Base-by-base conservation (phyloP, 495 filamentous ascomycete species). In the Hypomontagnella submonticulosa region DNA sequence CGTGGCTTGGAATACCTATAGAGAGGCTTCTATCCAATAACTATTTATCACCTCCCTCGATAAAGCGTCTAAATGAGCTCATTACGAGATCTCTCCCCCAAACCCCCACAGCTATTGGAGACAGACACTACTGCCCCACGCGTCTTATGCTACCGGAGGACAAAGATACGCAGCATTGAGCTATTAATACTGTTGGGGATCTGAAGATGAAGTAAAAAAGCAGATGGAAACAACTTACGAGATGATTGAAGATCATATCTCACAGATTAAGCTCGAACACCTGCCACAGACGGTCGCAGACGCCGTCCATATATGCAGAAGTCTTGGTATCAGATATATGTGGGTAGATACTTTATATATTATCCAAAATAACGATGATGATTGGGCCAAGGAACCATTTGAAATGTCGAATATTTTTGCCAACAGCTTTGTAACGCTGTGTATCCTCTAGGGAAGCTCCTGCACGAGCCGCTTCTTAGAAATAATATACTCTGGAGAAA, bases 271-370 rank as follows among this genome's bases (percentile, higher is more conserved):
- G 1, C 4, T 23, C 0, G 10, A 40, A 4, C 38, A 9, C 5
- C 15, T 53, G 19, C 50, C 50, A 7, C 4, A 53, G 2, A 53
- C 50, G 13, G 9, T 53, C 11, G n/a, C 13, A 10, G 63, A 66
- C 32, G 56, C 48, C 4, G 38, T 66, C 10, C 11, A 6, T 5
- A n/a, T 55, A 0, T 33, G 30, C 12, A 55, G 50, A 36, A 37
- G n/a, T 11, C 46, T 71, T 16, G 16, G 34, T 27, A 57, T 71
- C 15, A 38, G 49, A 34, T 73, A 73, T 40, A 36, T 75, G 4
- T 75, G 68, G 71, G 60, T 75, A 42, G 73, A 75, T 38, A 36
- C 70, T 18, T 53, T 75, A 9, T 73, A 67, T 42, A 71, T 75
- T 6, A 71, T 69, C 5, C 70, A 75, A 34, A 57, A 57, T 10